phyloP scores from a whole-genome alignment of 176 grass and related monocot species.

The Carex scoparia region DNA sequence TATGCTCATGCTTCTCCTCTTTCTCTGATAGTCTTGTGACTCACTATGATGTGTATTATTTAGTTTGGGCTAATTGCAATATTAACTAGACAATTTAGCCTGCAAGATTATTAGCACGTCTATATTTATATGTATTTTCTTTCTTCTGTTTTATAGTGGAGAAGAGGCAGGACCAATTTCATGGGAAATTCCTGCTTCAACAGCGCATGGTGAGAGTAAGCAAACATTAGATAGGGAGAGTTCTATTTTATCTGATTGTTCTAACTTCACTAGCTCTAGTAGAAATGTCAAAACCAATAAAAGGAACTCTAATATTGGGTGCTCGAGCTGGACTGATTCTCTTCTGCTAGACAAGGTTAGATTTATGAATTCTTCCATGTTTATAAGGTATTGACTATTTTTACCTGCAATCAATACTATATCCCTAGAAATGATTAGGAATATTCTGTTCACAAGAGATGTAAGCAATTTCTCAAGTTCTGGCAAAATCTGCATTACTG shows the following conservation, averaged over 20 bases:
- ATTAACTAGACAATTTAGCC: not conserved
- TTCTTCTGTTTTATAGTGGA: slow-evolving; percentile 44
- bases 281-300: slow-evolving; percentile 27
- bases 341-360: slow-evolving; percentile 55
- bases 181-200: slow-evolving; percentile 28
- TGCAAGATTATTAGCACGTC: too few relatives aligned
- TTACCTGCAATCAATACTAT: not conserved
- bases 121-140: not conserved
- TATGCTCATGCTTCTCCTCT: not conserved
- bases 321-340: slow-evolving; percentile 41
- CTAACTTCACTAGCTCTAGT: slow-evolving; percentile 20
- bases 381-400: not conserved
- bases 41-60: not conserved
- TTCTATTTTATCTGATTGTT: slow-evolving; percentile 38
- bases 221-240: slow-evolving; percentile 14
- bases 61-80: not conserved
- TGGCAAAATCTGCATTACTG: not conserved
- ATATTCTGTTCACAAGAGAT: not conserved
- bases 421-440: too few relatives aligned
- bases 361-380: not conserved
- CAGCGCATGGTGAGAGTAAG: slow-evolving; percentile 7
- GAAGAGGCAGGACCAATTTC: slow-evolving; percentile 71
- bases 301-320: slow-evolving; percentile 36
- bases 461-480: not conserved
- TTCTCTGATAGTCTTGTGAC: not conserved